A percentile compares a stretch with the other conserved stretches of the same genome.
phyloP scores from a whole-genome alignment of 441 rosid species.

The Biscutella laevigata region DNA sequence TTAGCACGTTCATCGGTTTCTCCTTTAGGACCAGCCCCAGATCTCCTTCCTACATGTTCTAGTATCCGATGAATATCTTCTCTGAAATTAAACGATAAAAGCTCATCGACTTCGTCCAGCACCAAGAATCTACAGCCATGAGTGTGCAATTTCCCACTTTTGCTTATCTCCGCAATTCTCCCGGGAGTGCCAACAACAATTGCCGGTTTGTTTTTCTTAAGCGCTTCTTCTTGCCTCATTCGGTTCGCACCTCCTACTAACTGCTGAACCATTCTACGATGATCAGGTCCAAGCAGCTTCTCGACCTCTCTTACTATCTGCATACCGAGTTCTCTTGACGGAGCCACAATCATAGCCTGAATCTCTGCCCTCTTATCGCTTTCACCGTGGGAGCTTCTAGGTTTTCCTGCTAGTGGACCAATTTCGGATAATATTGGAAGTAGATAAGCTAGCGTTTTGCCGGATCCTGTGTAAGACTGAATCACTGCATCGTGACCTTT shows the following conservation, averaged over 20 bases:
- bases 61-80: conserved; percentile 79
- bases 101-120: conserved; percentile 82
- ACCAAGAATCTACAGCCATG: conserved; percentile 78
- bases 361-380: conserved; percentile 44
- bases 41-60: conserved; percentile 72
- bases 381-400: conserved; percentile 29
- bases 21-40: conserved; percentile 44
- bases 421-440: conserved; percentile 66
- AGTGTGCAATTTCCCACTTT: conserved; percentile 79
- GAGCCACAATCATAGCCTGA: conserved; percentile 84
- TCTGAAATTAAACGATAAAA: conserved; percentile 75
- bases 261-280: conserved; percentile 79
- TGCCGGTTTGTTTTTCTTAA: conserved; percentile 77
- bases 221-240: conserved; percentile 90
- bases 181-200: conserved; percentile 93
- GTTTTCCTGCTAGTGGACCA: conserved; percentile 49
- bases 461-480: conserved; percentile 90
- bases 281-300: conserved; percentile 68
- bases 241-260: conserved; percentile 94
- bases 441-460: conserved; percentile 76
- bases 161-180: conserved; percentile 82
- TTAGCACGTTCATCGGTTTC: conserved; percentile 30
- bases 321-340: conserved; percentile 89
- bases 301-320: conserved; percentile 87
- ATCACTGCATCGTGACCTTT: conserved; percentile 70